Evolutionary conservation across 305 asterid genomes (phyloP).

Genomic region (Fraxinus xanthoxyloides): DNA sequence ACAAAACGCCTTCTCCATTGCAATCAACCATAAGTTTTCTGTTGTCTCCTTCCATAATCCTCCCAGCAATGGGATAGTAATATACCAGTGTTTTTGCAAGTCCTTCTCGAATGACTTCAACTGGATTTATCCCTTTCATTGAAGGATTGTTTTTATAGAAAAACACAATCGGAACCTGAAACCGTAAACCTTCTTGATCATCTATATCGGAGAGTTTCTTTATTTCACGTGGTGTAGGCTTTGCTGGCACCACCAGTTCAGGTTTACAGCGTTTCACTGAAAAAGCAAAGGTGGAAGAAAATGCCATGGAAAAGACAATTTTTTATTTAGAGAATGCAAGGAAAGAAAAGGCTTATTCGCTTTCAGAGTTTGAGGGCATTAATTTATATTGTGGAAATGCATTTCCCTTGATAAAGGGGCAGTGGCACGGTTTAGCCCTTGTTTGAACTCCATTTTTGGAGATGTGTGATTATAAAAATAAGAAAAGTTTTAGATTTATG

Average conservation of each 20-base stretch:
- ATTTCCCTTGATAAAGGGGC: neutral
- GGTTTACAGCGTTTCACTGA: conserved; percentile 4
- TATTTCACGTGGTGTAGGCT: conserved; percentile 5
- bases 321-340: neutral
- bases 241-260: neutral
- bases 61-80: conserved; percentile 23
- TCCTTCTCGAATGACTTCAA: neutral
- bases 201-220: conserved; percentile 22
- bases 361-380: neutral
- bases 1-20: neutral
- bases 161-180: neutral
- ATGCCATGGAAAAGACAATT: neutral
- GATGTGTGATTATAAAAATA: too few species aligned
- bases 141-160: neutral
- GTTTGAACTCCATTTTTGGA: too few species aligned
- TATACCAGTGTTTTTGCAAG: neutral
- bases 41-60: neutral
- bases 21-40: neutral
- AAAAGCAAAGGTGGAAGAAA: neutral
- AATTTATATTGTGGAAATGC: too few species aligned
- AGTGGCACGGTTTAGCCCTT: too few species aligned
- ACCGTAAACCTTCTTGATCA: conserved; percentile 2
- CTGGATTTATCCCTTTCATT: conserved; percentile 17
- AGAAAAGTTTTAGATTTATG: too few species aligned
- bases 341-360: neutral